A percentile compares a stretch with the other conserved stretches of the same genome.
These are phyloP conservation scores for Obelidium mucronatum DNA, from an alignment of 192 early-diverging fungal species.

Conservation along the genomic window DNA sequence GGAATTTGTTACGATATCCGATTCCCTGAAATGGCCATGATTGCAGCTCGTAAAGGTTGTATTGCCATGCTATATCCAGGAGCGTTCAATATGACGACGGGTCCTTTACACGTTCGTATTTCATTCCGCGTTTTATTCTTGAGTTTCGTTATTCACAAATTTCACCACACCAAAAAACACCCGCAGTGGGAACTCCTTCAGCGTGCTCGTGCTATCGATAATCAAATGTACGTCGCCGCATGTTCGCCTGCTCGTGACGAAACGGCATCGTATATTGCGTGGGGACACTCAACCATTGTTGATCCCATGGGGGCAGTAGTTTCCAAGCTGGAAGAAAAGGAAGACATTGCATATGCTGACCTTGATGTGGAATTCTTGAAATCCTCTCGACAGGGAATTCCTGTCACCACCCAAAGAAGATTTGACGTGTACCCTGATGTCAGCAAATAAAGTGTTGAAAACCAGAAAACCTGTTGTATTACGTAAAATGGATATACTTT, in stretches of 20 bases:
- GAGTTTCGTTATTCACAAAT: not conserved
- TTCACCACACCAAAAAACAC: not conserved
- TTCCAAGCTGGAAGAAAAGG: conserved; percentile 75
- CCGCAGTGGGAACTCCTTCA: conserved; percentile 90
- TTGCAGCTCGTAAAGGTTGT: conserved; percentile 87
- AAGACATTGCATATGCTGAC: conserved; percentile 84
- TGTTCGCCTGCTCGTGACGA: conserved; percentile 94
- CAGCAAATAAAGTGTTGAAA: not conserved
- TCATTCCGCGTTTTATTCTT: not conserved
- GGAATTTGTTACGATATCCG: conserved; percentile 98
- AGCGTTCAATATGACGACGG: conserved; percentile 96
- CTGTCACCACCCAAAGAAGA: conserved; percentile 79
- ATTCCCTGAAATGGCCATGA: conserved; percentile 96
- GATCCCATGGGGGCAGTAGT: conserved; percentile 82
- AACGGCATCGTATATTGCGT: conserved; percentile 81
- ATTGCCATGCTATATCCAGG: conserved; percentile 97
- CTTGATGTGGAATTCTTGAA: conserved; percentile 70
- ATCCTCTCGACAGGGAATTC: conserved; percentile 75
- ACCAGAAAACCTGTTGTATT: not conserved
- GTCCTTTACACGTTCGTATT: conserved; percentile 76
- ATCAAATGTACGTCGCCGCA: conserved; percentile 92
- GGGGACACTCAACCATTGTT: conserved; percentile 93
- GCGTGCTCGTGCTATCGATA: conserved; percentile 88
- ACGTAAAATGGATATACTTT: no score
- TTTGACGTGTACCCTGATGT: conserved; percentile 93